Evolutionary conservation across 2,329 filamentous ascomycete species (phyloP), one percentile per base, ranked within the genome.

Genomic region (Ceratocystis albifundus): DNA sequence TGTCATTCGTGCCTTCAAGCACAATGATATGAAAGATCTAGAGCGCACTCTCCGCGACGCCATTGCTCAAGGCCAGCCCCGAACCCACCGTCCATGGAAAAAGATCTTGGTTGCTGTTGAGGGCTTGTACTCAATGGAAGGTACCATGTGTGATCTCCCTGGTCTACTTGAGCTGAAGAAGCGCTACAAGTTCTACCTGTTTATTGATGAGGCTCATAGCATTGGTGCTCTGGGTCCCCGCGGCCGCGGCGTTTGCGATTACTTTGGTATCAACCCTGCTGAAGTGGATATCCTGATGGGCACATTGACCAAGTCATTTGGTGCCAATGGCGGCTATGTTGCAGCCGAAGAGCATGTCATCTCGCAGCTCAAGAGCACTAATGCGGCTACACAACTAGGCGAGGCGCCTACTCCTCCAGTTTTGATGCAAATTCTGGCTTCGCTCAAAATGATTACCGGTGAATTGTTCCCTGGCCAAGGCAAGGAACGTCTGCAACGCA

Each of bases 81-180:
- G 94, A 70, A 99, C 93, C n/a, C 94, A 99, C 76, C 88, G 94
- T 36, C 94, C 94, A 0, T 99, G 94, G 94, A 96, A 96, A 82
- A 99, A 97, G 84, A 97, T 99, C 68, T 76, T 99, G 64, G 89
- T 99, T 57, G 92, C 93, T 46, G 90, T 99, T 46, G 94, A 99
- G 76, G 94, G 94, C 71, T 83, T 99, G 22, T 99, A 99, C 81
- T 97, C 93, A 0, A 99, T 99, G 94, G 94, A 99, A 78, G 94
- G 94, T 62, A 96, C 92, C 70, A 96, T 99, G 89, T 94, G 90
- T 77, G 94, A 99, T 75, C 83, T 99, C n/a, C 94, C 94, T 1
- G 90, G 90, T 69, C 80, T 99, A 63, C 78, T 99, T 67, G 83
- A 82, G 63, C 82, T 99, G 70, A 96, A 96, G 84, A 87, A 87